A percentile compares a stretch with the other conserved stretches of the same genome.
Conservation (phyloP, 495 filamentous ascomycete species). For the Hypoxylon subgilvum region DNA sequence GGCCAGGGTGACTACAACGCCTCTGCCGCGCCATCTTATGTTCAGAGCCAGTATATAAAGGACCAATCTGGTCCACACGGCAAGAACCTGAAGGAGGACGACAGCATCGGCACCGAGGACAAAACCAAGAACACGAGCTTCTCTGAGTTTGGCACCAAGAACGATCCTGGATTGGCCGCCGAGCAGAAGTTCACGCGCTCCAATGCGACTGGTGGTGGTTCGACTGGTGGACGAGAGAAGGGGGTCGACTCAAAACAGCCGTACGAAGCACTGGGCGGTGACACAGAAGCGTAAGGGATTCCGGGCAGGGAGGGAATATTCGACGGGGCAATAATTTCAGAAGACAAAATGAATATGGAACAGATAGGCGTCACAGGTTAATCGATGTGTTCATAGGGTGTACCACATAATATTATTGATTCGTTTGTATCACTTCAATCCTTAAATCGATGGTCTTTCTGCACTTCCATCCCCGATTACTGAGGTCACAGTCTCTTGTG, state of each 20-base stretch:
- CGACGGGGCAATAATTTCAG: no score
- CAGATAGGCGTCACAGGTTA: background rate
- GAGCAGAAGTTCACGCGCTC: constrained; percentile 24
- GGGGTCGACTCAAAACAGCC: constrained; percentile 23
- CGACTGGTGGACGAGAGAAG: constrained; percentile 23
- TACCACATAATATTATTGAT: background rate
- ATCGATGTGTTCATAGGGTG: no score
- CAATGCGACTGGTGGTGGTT: background rate
- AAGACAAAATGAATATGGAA: background rate
- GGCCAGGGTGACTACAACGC: constrained; percentile 9
- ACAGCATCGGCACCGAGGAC: constrained; percentile 39
- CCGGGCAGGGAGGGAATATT: background rate
- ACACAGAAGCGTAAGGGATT: constrained; percentile 25
- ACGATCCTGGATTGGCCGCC: constrained; percentile 45
- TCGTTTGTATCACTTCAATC: no score
- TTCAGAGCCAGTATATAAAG: constrained; percentile 27
- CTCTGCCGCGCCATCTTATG: constrained; percentile 43
- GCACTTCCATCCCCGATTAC: no score
- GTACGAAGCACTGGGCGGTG: constrained; percentile 32
- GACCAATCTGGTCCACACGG: constrained; percentile 44
- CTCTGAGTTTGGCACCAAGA: constrained; percentile 47
- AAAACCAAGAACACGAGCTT: constrained; percentile 38
- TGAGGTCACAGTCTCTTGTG: no score
- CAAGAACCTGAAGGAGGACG: constrained; percentile 50
- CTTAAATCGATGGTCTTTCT: no score